These are phyloP conservation scores for Haberlea rhodopensis DNA, from an alignment of 257 asterid genomes.

Conservation along the genomic window DNA sequence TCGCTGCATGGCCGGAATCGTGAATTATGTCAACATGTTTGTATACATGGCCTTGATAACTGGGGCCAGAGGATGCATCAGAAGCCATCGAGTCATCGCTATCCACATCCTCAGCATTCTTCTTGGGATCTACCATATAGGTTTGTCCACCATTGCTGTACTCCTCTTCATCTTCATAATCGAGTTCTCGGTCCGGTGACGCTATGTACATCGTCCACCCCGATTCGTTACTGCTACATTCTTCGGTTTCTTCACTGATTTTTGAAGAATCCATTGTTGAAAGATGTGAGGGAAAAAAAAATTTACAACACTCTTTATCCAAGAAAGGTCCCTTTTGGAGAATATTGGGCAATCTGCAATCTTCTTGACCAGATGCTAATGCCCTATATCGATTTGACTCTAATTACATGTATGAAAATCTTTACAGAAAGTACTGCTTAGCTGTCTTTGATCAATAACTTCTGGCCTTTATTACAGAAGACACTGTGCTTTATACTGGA, in stretches of 20 bases:
- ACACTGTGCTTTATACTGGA: slow-evolving; percentile 43
- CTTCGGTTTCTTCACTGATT: slow-evolving; percentile 47
- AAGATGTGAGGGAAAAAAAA: slow-evolving; percentile 9
- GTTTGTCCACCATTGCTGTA: slow-evolving; percentile 16
- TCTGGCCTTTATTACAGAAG: slow-evolving; percentile 49
- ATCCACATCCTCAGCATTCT: slow-evolving; percentile 35
- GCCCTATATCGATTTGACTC: not conserved
- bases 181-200: slow-evolving; percentile 42
- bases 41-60: slow-evolving; percentile 37
- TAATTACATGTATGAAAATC: slow-evolving; percentile 10
- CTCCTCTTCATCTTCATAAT: slow-evolving; percentile 30
- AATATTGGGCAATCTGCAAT: slow-evolving; percentile 18
- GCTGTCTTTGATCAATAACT: slow-evolving; percentile 13
- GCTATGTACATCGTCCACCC: slow-evolving; percentile 90
- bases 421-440: not conserved
- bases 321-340: not conserved
- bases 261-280: slow-evolving; percentile 61
- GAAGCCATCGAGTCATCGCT: slow-evolving; percentile 96
- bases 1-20: slow-evolving; percentile 34
- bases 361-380: not conserved
- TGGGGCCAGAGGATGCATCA: slow-evolving; percentile 95
- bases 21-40: slow-evolving; percentile 17
- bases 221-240: slow-evolving; percentile 87
- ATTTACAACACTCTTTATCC: slow-evolving; percentile 9
- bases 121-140: slow-evolving; percentile 21